A percentile compares a stretch with the other conserved stretches of the same genome.
Evolutionary conservation across 192 early-diverging fungal species (phyloP).

Genomic region (Entophlyctis luteolus): DNA sequence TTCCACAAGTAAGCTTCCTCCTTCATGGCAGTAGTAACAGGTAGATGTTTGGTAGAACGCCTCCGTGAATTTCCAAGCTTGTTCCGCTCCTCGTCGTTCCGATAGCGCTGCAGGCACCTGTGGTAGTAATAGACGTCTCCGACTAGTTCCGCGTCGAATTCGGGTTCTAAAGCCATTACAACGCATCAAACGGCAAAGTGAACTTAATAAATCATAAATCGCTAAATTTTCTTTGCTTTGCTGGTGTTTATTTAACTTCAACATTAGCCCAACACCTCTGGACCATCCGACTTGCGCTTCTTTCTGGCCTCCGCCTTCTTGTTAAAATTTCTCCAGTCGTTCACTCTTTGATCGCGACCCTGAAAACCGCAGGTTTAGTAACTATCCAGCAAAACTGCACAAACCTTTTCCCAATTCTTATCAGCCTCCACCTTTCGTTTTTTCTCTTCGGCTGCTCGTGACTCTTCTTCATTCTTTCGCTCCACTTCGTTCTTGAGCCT

Average conservation of each 20-base stretch:
- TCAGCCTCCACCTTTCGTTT: conserved; percentile 46
- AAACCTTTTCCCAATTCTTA: conserved; percentile 47
- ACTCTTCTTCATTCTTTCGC: conserved; percentile 36
- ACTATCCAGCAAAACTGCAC: not conserved
- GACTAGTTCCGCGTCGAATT: too few relatives aligned
- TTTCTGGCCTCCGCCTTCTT: conserved; percentile 46
- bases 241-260: not conserved
- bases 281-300: conserved; percentile 25
- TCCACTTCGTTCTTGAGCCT: conserved; percentile 51
- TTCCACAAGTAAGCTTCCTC: too few relatives aligned
- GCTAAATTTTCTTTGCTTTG: not conserved
- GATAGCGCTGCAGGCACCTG: too few relatives aligned
- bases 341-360: conserved; percentile 46
- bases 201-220: not conserved
- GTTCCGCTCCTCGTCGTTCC: too few relatives aligned
- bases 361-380: conserved; percentile 9
- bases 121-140: too few relatives aligned
- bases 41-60: too few relatives aligned
- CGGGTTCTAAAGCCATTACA: too few relatives aligned
- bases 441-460: conserved; percentile 30
- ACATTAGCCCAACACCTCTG: conserved; percentile 24
- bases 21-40: too few relatives aligned
- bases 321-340: conserved; percentile 48
- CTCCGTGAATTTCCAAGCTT: too few relatives aligned
- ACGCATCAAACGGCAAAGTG: too few relatives aligned